These are phyloP conservation scores for Citrus sp. DNA, from an alignment of 345 rosid genomes.

Conservation along the genomic window DNA sequence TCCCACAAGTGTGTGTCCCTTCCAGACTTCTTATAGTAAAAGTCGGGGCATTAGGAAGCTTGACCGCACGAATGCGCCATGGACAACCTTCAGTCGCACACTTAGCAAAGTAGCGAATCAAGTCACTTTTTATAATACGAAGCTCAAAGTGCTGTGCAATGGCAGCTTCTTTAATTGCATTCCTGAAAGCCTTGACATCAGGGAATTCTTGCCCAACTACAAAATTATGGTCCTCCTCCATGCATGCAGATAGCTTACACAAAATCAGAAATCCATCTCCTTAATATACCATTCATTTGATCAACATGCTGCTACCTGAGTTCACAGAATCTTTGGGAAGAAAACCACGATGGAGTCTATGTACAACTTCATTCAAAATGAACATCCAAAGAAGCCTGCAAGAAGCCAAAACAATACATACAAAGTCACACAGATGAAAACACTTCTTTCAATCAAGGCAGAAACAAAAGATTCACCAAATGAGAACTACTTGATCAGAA, in stretches of 20 bases:
- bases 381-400: slow-evolving; percentile 9
- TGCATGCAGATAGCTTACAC: slow-evolving; percentile 13
- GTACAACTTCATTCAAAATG: background rate
- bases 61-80: slow-evolving; percentile 54
- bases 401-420: background rate
- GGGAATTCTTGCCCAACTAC: slow-evolving; percentile 54
- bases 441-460: background rate
- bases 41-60: slow-evolving; percentile 45
- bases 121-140: slow-evolving; percentile 48
- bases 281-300: slow-evolving; percentile 1
- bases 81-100: slow-evolving; percentile 60
- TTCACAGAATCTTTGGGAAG: background rate
- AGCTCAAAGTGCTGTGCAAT: slow-evolving; percentile 62
- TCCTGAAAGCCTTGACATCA: slow-evolving; percentile 55
- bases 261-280: slow-evolving; percentile 11
- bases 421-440: background rate
- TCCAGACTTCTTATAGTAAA: slow-evolving; percentile 53
- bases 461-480: background rate
- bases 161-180: slow-evolving; percentile 52
- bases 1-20: slow-evolving; percentile 48
- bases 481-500: background rate
- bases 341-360: background rate
- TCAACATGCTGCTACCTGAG: background rate
- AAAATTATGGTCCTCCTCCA: slow-evolving; percentile 34
- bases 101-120: slow-evolving; percentile 50